phyloP scores from a whole-genome alignment of 768 basidiomycete species.

The Boletus vinaceobasis region DNA sequence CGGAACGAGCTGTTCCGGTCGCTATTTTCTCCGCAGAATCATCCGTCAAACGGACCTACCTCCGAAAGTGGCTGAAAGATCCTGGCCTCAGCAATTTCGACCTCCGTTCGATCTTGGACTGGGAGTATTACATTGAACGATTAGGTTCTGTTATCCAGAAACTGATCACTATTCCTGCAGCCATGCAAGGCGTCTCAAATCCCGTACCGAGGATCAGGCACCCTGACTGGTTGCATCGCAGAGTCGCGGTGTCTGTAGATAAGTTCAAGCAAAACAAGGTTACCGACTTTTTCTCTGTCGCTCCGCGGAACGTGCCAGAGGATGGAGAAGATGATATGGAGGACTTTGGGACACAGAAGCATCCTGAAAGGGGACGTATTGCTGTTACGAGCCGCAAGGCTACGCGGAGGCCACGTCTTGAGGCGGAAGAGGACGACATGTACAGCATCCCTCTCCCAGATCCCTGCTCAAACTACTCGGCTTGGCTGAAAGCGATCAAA shows the following conservation, averaged over 20 bases:
- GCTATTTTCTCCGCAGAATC: slow-evolving; percentile 98
- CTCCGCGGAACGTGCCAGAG: slow-evolving; percentile 9
- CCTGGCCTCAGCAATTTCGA: slow-evolving; percentile 85
- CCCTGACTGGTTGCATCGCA: slow-evolving; percentile 94
- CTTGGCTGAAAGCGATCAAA: slow-evolving; percentile 75
- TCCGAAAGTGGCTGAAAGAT: slow-evolving; percentile 97
- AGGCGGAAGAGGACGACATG: slow-evolving; percentile 31
- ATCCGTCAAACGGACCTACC: slow-evolving; percentile 80
- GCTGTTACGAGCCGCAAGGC: slow-evolving; percentile 53
- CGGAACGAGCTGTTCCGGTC: slow-evolving; percentile 93
- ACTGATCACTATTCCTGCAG: slow-evolving; percentile 97
- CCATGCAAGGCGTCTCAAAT: slow-evolving; percentile 95
- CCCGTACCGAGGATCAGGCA: slow-evolving; percentile 95
- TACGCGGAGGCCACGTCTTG: slow-evolving; percentile 41
- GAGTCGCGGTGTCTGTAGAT: slow-evolving; percentile 86
- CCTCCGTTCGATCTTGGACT: slow-evolving; percentile 90
- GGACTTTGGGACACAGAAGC: slow-evolving; percentile 40
- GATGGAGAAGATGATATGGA: slow-evolving; percentile 53
- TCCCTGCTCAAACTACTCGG: slow-evolving; percentile 60
- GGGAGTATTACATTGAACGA: slow-evolving; percentile 98
- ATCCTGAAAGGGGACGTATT: slow-evolving; percentile 38
- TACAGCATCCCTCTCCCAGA: slow-evolving; percentile 51
- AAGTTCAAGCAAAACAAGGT: slow-evolving; percentile 98
- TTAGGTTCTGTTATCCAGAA: slow-evolving; percentile 98
- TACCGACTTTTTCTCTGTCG: slow-evolving; percentile 79